These are phyloP conservation scores for Volvox africanus DNA, from an alignment of 139 green algal genomes.

Conservation along the genomic window DNA sequence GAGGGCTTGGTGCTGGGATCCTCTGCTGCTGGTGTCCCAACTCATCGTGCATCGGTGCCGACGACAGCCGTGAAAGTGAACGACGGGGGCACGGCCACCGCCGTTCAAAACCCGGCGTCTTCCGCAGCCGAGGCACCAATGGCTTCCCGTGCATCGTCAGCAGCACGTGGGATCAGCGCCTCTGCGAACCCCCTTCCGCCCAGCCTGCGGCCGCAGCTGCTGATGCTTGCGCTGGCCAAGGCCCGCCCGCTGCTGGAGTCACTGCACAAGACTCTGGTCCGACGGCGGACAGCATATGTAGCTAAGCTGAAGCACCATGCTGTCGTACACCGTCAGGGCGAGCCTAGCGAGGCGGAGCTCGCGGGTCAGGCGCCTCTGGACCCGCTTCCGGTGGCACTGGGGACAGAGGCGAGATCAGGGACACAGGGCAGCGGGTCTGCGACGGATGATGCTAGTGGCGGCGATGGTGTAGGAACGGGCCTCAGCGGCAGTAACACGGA, in stretches of 20 bases:
- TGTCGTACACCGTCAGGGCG: not conserved
- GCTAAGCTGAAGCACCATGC: constrained; percentile 20
- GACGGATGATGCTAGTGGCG: not conserved
- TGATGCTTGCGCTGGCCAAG: not conserved
- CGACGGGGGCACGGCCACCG: not conserved
- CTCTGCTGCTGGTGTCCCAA: not conserved
- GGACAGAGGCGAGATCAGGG: not conserved
- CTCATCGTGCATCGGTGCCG: not conserved
- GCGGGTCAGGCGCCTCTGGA: constrained; percentile 21
- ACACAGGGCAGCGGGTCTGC: not conserved
- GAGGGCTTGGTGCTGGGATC: not conserved
- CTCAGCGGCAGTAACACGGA: not conserved
- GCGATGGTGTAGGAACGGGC: not conserved
- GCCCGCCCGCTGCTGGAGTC: constrained; percentile 8
- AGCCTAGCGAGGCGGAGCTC: constrained; percentile 13
- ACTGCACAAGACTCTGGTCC: not conserved
- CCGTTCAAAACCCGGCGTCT: not conserved
- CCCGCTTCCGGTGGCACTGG: not conserved
- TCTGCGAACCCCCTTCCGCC: not conserved
- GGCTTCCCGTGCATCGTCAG: not conserved
- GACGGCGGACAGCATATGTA: not conserved
- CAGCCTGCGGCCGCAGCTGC: constrained; percentile 37
- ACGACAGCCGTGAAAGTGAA: not conserved
- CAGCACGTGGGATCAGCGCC: not conserved
- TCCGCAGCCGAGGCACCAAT: not conserved